Evolutionary conservation across 768 basidiomycete genomes (phyloP).

Genomic region (Termitomyces eurrhizus): DNA sequence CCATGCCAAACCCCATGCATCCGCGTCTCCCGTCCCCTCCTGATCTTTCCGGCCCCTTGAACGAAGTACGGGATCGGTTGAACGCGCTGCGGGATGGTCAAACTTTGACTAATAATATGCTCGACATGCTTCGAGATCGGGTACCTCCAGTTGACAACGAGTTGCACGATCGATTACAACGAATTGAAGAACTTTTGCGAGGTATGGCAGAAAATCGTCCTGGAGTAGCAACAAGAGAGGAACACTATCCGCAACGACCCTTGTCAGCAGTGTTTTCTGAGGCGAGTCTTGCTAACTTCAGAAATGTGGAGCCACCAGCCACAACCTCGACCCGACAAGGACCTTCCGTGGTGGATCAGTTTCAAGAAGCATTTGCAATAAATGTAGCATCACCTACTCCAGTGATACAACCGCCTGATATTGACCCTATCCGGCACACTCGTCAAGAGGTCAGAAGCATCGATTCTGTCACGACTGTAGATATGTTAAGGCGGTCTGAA

Average conservation of each 20-base stretch:
- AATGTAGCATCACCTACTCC: constrained; percentile 15
- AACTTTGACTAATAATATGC: constrained; percentile 48
- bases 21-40: constrained; percentile 25
- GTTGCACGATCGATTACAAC: constrained; percentile 35
- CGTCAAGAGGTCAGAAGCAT: constrained; percentile 33
- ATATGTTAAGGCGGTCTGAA: constrained; percentile 24
- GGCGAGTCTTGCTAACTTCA: constrained; percentile 22
- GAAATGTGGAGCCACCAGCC: constrained; percentile 28
- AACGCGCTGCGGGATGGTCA: constrained; percentile 63
- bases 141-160: constrained; percentile 37
- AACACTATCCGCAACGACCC: constrained; percentile 16
- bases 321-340: constrained; percentile 43
- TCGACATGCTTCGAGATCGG: constrained; percentile 59
- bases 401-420: constrained; percentile 38
- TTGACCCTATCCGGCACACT: constrained; percentile 45
- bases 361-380: constrained; percentile 58
- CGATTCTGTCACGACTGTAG: constrained; percentile 30
- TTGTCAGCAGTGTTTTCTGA: constrained; percentile 27
- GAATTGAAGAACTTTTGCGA: constrained; percentile 46
- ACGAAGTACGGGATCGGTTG: constrained; percentile 56
- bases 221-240: constrained; percentile 21
- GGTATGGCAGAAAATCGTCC: constrained; percentile 32
- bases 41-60: constrained; percentile 50
- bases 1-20: constrained; percentile 28
- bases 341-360: constrained; percentile 53